Evolutionary conservation across 768 basidiomycete genomes (phyloP), one percentile per base, ranked within the genome.

Genomic region (Jaapia argillacea): DNA sequence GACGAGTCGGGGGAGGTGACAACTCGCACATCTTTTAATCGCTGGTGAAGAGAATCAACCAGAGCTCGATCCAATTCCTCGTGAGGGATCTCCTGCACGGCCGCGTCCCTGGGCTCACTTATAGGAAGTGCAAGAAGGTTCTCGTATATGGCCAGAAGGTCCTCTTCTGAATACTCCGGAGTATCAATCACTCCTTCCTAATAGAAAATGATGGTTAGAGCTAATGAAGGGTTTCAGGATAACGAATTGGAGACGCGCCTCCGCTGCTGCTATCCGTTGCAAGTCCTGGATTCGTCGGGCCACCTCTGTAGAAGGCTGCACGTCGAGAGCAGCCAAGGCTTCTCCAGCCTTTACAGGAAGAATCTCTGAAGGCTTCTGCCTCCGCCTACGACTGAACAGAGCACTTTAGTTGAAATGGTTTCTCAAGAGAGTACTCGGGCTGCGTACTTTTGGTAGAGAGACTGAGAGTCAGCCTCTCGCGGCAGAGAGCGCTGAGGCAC

Each of bases 101-200:
- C n/a, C n/a, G n/a, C n/a, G n/a, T n/a, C n/a, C n/a, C n/a, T n/a
- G n/a, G n/a, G n/a, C 28, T 33, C 28, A 16, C 10, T 10, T 33
- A 39, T 26, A n/a, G 49, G 57, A 5, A 55, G 40, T 10, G 54
- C 45, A 25, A 73, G 56, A 3, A 75, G 45, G 40, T 70, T 66
- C 24, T 63, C 57, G 41, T 73, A 75, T 20, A 75, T 48, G 4
- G 57, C 49, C 3, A 59, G 47, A 5, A 71, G 54, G 14, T 72
- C 60, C 3, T 56, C 55, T 21, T 72, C 70, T 0, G 62, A 55
- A 49, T 61, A 62, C 0, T 43, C 13, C 3, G 58, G 41, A 6
- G 13, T 14, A 24, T 41, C 20, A 7, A 47, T 18, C 36, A 39
- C 13, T 12, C 12, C 10, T 33, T 33, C 28, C 28, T 14, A 20